Conservation (phyloP, 2,329 filamentous ascomycete genomes). For the Monosporascus cannonballus region DNA sequence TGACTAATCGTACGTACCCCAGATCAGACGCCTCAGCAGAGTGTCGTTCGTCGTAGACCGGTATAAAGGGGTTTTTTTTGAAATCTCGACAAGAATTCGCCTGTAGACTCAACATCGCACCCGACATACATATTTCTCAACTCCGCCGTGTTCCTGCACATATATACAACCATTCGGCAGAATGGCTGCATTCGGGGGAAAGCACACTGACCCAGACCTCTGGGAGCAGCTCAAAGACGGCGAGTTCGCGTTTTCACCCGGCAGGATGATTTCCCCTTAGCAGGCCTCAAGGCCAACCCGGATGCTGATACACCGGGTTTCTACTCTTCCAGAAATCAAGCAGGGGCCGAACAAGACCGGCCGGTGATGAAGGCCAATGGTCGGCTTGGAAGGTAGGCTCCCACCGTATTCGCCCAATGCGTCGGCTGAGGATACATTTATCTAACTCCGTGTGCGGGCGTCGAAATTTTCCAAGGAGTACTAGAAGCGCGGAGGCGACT, state of each 20-base stretch:
- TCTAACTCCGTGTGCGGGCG: constrained; percentile 14
- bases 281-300: not conserved
- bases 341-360: constrained; percentile 35
- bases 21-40: not conserved
- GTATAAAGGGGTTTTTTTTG: not conserved
- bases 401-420: not conserved
- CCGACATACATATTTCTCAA: not conserved
- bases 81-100: not conserved
- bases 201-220: constrained; percentile 33
- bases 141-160: not conserved
- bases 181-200: constrained; percentile 35
- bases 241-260: not conserved
- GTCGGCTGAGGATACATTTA: not conserved
- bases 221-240: constrained; percentile 34
- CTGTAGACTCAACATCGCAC: not conserved
- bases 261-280: no score
- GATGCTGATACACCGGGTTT: not conserved
- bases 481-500: constrained; percentile 34
- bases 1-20: not conserved
- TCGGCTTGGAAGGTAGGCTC: constrained; percentile 29
- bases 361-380: constrained; percentile 32
- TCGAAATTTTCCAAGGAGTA: constrained; percentile 35
- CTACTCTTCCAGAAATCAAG: constrained; percentile 29
- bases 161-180: constrained; percentile 3
- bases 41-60: not conserved